Base-by-base conservation (phyloP, 495 filamentous ascomycete genomes). In the Hypoxylon rickii region DNA sequence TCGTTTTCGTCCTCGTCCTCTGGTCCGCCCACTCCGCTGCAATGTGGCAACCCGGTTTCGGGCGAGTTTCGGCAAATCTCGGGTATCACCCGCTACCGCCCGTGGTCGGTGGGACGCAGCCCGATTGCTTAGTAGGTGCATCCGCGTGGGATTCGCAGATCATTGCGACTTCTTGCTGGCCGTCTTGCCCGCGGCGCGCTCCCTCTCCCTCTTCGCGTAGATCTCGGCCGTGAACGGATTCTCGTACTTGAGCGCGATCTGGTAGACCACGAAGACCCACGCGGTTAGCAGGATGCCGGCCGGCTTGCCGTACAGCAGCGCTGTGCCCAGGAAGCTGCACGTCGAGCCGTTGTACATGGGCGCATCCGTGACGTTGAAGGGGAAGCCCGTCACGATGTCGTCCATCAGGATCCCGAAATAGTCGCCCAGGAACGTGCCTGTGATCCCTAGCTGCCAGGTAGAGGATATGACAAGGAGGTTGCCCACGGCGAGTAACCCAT, bases 361-460 rank as follows among this genome's bases (percentile, higher is more conserved):
- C 31, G 92, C 89, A 56, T 84, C 83, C 19, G 88, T 93, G 44
- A 97, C 76, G 72, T 91, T 97, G 83, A 98, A 98, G 1, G 94
- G 94, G 69, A 98, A 98, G 8, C 87, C 85, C 3, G 90, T 96
- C 37, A 98, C 92, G 40, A 89, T 90, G 65, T 84, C 79, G 66
- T 97, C 92, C 94, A 97, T 95, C 58, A 98, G 78, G 67, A 98
- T 97, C 31, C 94, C 94, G 65, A 96, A 98, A 76, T 98, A 98
- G 76, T 98, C 94, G 50, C 94, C 94, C 19, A 98, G 78, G 70
- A 97, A 98, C 58, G 94, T 98, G 49, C 94, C 95, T 7, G 94
- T 97, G 55, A 98, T 79, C 37, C 94, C 94, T n/a, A 98, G 82
- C 20, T 85, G 88, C 83, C 86, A 96, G 76, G 96, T 97, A 54